Evolutionary conservation across 2,329 filamentous ascomycete species (phyloP).

Genomic region (Cladorrhinum sp.): DNA sequence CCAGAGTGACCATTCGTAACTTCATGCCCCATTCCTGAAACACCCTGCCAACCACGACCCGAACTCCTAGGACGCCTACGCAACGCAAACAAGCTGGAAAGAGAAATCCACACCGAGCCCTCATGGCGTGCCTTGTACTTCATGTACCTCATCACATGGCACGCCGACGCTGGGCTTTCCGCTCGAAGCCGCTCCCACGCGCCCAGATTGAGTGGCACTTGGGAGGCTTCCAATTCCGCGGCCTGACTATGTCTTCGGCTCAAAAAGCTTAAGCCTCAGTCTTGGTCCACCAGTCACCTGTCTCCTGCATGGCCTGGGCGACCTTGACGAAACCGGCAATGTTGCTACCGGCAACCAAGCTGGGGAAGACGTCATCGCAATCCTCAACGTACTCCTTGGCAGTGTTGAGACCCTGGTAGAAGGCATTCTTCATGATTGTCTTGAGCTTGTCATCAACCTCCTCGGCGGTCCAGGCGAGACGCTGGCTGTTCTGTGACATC

Average conservation of each 20-base stretch:
- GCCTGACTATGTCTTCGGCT: neutral
- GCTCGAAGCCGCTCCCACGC: neutral
- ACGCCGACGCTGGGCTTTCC: neutral
- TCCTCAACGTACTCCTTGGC: conserved; percentile 83
- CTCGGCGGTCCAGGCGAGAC: conserved; percentile 80
- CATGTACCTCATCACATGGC: neutral
- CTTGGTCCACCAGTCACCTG: conserved; percentile 82
- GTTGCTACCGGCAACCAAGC: conserved; percentile 88
- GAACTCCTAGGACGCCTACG: conserved; percentile 15
- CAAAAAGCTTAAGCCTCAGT: neutral
- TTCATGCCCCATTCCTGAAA: conserved; percentile 14
- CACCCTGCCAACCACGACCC: conserved; percentile 11
- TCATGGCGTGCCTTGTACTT: neutral
- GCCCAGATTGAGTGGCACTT: neutral
- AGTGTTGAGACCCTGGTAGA: conserved; percentile 83
- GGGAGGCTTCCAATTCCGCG: neutral
- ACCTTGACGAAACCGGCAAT: conserved; percentile 99
- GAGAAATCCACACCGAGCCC: neutral
- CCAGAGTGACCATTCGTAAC: conserved; percentile 20
- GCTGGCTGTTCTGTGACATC: conserved; percentile 97
- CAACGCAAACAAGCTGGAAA: neutral
- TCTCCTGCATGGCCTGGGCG: conserved; percentile 87
- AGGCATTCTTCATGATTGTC: conserved; percentile 91
- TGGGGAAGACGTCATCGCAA: conserved; percentile 80
- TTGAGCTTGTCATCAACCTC: conserved; percentile 91